Conservation (phyloP, 2,329 filamentous ascomycete species). For the Grosmannia penicillata region DNA sequence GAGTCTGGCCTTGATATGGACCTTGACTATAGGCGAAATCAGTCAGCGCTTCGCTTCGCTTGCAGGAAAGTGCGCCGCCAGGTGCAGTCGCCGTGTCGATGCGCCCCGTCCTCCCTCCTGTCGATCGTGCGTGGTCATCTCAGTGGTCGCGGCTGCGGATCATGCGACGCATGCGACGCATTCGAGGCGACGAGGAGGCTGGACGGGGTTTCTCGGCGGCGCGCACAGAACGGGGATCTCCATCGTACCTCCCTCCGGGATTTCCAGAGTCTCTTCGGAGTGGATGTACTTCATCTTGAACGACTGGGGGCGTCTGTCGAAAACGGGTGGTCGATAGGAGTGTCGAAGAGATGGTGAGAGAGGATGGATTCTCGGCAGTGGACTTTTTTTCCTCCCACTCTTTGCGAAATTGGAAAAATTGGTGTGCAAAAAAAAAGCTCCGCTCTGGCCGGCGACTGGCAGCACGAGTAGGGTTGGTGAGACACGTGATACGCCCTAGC, state of each 20-base stretch:
- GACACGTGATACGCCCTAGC: neutral
- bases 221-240: neutral
- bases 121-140: too few relatives aligned
- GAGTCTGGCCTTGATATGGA: constrained; percentile 90
- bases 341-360: constrained; percentile 7
- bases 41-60: constrained; percentile 15
- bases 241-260: constrained; percentile 83
- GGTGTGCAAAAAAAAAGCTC: constrained; percentile 7
- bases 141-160: too few relatives aligned
- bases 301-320: constrained; percentile 33
- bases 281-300: constrained; percentile 99
- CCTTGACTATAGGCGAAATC: constrained; percentile 58
- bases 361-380: neutral
- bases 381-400: constrained; percentile 3
- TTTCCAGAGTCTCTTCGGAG: constrained; percentile 86
- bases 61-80: neutral
- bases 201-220: too few relatives aligned
- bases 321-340: constrained; percentile 11
- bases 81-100: neutral
- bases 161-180: neutral
- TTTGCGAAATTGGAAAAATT: constrained; percentile 4
- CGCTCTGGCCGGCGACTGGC: neutral
- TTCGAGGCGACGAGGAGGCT: neutral
- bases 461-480: constrained; percentile 2
- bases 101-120: neutral